A percentile compares a stretch with the other conserved stretches of the same genome.
These are phyloP conservation scores for Fistulifera pelliculosa DNA, from an alignment of 108 stramenopile species.

Conservation along the genomic window DNA sequence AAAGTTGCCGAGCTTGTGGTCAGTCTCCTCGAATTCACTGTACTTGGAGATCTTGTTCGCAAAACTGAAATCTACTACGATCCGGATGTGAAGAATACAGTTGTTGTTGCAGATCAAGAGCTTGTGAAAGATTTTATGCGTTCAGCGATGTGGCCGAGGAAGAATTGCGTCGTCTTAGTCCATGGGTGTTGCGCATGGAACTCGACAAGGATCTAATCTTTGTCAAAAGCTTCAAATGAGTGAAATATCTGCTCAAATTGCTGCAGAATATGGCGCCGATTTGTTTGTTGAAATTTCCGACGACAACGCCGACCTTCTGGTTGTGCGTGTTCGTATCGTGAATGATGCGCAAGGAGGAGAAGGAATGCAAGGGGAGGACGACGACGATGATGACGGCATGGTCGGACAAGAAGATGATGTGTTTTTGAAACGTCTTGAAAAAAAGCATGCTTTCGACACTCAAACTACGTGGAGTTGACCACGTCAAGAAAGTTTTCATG, in stretches of 20 bases:
- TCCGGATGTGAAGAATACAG: slow-evolving; percentile 86
- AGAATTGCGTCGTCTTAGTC: slow-evolving; percentile 78
- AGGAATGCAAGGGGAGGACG: slow-evolving; percentile 15
- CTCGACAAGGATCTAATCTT: slow-evolving; percentile 83
- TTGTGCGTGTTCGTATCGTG: slow-evolving; percentile 86
- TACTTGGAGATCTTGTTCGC: slow-evolving; percentile 82
- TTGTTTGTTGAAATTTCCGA: slow-evolving; percentile 87
- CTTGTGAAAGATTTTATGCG: slow-evolving; percentile 90
- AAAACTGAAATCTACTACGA: slow-evolving; percentile 96
- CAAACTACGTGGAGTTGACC: slow-evolving; percentile 85
- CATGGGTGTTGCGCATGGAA: slow-evolving; percentile 96
- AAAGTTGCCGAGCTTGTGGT: slow-evolving; percentile 79
- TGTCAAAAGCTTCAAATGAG: slow-evolving; percentile 87
- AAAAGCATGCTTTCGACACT: slow-evolving; percentile 80
- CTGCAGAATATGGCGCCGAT: slow-evolving; percentile 75
- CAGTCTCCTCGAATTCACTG: slow-evolving; percentile 88
- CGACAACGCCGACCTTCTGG: slow-evolving; percentile 86
- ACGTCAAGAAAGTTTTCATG: slow-evolving; percentile 95
- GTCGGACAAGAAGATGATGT: slow-evolving; percentile 87
- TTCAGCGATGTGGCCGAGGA: slow-evolving; percentile 79
- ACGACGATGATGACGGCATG: slow-evolving; percentile 48
- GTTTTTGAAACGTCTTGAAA: slow-evolving; percentile 90
- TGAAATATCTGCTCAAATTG: slow-evolving; percentile 76
- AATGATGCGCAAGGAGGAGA: slow-evolving; percentile 54
- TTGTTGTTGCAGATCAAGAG: slow-evolving; percentile 86